Percentiles rank a stretch among this genome's conserved stretches.
phyloP scores from a whole-genome alignment of 805 yeast genomes.

The Yarrowia sp. region DNA sequence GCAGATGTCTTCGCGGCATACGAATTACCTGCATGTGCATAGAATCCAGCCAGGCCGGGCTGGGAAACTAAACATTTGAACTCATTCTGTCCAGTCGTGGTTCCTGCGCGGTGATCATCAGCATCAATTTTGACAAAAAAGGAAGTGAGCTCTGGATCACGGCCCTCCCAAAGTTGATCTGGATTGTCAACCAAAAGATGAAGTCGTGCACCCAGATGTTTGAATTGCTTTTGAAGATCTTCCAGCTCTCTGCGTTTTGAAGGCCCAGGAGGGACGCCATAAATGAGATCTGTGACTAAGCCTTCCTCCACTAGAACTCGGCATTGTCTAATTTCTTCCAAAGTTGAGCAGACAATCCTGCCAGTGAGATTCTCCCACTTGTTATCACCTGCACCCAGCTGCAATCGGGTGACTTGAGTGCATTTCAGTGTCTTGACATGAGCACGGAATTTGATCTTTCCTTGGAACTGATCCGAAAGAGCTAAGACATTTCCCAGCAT shows the following conservation, averaged over 20 bases:
- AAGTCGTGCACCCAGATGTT: conserved; percentile 24
- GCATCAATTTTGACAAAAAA: conserved; percentile 64
- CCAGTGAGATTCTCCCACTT: background rate
- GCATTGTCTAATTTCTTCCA: conserved; percentile 61
- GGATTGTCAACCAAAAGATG: conserved; percentile 60
- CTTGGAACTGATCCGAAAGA: background rate
- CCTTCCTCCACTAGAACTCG: conserved; percentile 43
- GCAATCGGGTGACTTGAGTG: conserved; percentile 53
- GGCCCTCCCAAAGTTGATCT: conserved; percentile 45
- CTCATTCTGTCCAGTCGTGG: conserved; percentile 37
- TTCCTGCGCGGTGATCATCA: conserved; percentile 73
- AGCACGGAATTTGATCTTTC: conserved; percentile 52
- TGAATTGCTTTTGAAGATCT: conserved; percentile 43
- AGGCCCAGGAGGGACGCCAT: conserved; percentile 56
- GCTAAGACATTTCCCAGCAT: background rate
- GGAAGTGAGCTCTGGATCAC: conserved; percentile 44
- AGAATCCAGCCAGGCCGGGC: conserved; percentile 60
- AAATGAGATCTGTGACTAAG: conserved; percentile 48
- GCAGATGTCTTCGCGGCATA: conserved; percentile 48
- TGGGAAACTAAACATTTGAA: conserved; percentile 42
- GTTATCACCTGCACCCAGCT: conserved; percentile 43
- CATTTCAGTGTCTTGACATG: conserved; percentile 78
- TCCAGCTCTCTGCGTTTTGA: conserved; percentile 44
- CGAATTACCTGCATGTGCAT: conserved; percentile 79
- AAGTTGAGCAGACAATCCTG: conserved; percentile 63